phyloP scores from a whole-genome alignment of 1,284 basidiomycete genomes.

The Amylostereum areolatum region DNA sequence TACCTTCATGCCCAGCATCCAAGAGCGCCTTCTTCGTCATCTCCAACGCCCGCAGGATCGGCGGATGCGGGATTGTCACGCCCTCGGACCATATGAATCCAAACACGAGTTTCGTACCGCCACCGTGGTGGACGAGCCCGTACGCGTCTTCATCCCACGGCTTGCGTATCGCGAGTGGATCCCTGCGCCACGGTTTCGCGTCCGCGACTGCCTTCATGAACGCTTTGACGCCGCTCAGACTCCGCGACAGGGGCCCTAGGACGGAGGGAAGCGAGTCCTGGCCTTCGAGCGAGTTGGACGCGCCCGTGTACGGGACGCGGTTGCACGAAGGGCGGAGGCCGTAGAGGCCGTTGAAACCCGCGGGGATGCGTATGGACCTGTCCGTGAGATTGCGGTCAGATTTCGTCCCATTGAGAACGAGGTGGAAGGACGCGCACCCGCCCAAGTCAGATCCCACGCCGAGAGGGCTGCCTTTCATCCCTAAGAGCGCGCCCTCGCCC shows the following conservation, averaged over 20 bases:
- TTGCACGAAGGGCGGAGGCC: slow-evolving; percentile 66
- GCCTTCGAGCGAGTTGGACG: slow-evolving; percentile 57
- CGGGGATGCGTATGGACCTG: slow-evolving; percentile 67
- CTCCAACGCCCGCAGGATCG: slow-evolving; percentile 58
- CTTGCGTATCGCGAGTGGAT: slow-evolving; percentile 58
- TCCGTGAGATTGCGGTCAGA: too few relatives aligned
- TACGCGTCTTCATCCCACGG: slow-evolving; percentile 62
- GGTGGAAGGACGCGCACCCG: slow-evolving; percentile 30
- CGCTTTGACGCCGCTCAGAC: slow-evolving; percentile 50
- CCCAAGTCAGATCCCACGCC: slow-evolving; percentile 71
- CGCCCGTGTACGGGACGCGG: slow-evolving; percentile 66
- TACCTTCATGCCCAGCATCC: slow-evolving; percentile 63
- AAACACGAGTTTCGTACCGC: slow-evolving; percentile 53
- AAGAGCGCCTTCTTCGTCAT: slow-evolving; percentile 51
- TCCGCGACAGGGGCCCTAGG: slow-evolving; percentile 63
- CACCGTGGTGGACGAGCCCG: slow-evolving; percentile 50
- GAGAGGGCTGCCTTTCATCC: slow-evolving; percentile 50
- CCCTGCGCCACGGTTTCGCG: slow-evolving; percentile 62
- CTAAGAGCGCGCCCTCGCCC: slow-evolving; percentile 52
- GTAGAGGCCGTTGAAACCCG: slow-evolving; percentile 61
- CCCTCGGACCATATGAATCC: slow-evolving; percentile 63
- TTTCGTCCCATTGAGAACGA: too few relatives aligned
- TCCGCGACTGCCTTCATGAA: slow-evolving; percentile 58
- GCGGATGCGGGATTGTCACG: slow-evolving; percentile 62
- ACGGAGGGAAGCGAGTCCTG: slow-evolving; percentile 69